Evolutionary conservation across 163 green algal genomes (phyloP).

Genomic region (Scenedesmus sp.): DNA sequence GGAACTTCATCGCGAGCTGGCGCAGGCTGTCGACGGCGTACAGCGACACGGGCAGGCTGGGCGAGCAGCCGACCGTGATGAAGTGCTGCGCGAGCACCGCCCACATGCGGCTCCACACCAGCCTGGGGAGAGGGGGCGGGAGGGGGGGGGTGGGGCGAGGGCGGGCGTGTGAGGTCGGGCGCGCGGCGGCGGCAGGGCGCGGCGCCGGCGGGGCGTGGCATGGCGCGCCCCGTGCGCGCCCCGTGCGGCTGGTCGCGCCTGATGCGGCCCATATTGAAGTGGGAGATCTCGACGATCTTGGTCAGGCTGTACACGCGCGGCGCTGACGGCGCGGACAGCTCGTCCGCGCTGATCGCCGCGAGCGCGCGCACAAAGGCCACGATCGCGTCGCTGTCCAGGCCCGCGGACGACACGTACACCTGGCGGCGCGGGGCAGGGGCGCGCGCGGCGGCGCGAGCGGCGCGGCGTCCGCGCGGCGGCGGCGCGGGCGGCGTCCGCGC

Average conservation of each 20-base stretch:
- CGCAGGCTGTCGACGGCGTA: slow-evolving; percentile 63
- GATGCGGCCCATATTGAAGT: slow-evolving; percentile 99
- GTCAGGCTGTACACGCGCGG: slow-evolving; percentile 92
- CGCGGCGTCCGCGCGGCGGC: neutral
- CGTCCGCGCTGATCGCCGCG: slow-evolving; percentile 76
- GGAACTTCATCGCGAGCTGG: slow-evolving; percentile 98
- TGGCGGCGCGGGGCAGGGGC: neutral
- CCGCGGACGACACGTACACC: slow-evolving; percentile 32
- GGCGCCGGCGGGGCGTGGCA: too few species aligned
- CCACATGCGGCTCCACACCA: slow-evolving; percentile 96
- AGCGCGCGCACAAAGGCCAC: slow-evolving; percentile 94
- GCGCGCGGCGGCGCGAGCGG: too few species aligned
- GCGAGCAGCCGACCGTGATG: slow-evolving; percentile 71
- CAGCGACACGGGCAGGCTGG: slow-evolving; percentile 85
- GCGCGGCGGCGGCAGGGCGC: too few species aligned
- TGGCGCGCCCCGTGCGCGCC: too few species aligned
- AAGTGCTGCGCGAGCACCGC: slow-evolving; percentile 77
- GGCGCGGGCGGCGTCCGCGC: neutral
- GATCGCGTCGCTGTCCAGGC: slow-evolving; percentile 87
- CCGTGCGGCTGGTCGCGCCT: slow-evolving; percentile 49
- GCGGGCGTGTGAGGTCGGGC: too few species aligned
- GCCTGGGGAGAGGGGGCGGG: too few species aligned
- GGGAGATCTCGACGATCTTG: slow-evolving; percentile 97
- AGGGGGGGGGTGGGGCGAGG: too few species aligned
- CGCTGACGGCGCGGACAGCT: slow-evolving; percentile 75